Conservation (phyloP, 2,329 filamentous ascomycete species). For the Elsinoe arachidis region DNA sequence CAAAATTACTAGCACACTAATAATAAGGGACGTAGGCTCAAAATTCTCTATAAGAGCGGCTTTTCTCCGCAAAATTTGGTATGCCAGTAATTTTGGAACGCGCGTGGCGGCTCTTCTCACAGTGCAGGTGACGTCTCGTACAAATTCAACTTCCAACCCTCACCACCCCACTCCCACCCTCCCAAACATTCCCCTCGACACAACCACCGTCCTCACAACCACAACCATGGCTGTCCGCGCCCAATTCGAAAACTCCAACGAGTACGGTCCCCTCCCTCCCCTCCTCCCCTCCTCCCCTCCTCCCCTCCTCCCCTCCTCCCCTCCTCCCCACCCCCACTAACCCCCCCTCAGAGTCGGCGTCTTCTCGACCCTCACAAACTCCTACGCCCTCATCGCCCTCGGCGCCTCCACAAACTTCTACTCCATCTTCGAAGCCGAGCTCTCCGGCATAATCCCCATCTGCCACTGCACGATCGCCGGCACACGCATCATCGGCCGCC, state of each 20-base stretch:
- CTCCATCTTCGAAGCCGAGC: conserved; percentile 91
- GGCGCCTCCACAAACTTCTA: conserved; percentile 99
- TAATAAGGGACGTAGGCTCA: too few relatives aligned
- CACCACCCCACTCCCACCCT: background rate
- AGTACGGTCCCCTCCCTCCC: conserved; percentile 48
- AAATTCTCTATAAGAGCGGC: too few relatives aligned
- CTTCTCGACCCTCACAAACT: conserved; percentile 94
- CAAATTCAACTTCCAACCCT: background rate
- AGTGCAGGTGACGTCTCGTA: background rate
- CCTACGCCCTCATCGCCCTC: conserved; percentile 87
- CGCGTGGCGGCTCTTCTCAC: too few relatives aligned
- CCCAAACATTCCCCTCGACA: conserved; percentile 9
- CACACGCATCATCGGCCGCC: conserved; percentile 87
- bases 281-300: conserved; percentile 15
- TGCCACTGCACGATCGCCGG: conserved; percentile 94
- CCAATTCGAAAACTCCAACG: conserved; percentile 83
- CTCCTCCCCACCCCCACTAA: background rate
- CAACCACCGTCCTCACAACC: conserved; percentile 11
- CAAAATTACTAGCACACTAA: background rate
- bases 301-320: background rate
- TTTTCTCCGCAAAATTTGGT: too few relatives aligned
- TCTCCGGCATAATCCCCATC: conserved; percentile 95
- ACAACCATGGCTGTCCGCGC: conserved; percentile 45
- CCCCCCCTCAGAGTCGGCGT: conserved; percentile 70
- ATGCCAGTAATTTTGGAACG: too few relatives aligned